Conservation (phyloP, 371 early-diverging fungal genomes). For the Mortierella sp. region DNA sequence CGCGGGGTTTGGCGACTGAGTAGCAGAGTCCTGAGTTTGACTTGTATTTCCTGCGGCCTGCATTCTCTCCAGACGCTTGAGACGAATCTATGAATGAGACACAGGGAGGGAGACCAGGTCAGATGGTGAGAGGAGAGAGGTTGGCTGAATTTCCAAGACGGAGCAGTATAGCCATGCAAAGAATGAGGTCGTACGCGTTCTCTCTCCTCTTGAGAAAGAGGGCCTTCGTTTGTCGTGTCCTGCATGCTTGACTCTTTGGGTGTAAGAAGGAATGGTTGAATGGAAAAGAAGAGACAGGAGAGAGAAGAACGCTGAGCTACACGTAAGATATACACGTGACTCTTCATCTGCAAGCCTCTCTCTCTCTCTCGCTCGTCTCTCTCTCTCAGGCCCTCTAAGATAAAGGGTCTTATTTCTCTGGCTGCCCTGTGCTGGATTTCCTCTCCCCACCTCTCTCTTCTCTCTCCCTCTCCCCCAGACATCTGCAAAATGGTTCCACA, state of each 20-base stretch:
- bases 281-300: too few relatives aligned
- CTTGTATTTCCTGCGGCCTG: conserved; percentile 45
- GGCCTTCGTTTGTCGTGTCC: conserved; percentile 41
- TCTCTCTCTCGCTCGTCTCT: too few relatives aligned
- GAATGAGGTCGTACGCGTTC: conserved; percentile 24
- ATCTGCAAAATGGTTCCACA: conserved; percentile 33
- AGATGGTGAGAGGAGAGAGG: not conserved
- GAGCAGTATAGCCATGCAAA: not conserved
- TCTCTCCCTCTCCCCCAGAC: not conserved
- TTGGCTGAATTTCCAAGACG: not conserved
- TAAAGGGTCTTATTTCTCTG: too few relatives aligned
- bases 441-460: not conserved
- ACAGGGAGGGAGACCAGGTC: not conserved
- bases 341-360: too few relatives aligned
- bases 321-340: too few relatives aligned
- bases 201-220: conserved; percentile 48
- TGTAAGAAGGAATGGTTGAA: too few relatives aligned
- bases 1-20: conserved; percentile 3
- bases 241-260: conserved; percentile 24
- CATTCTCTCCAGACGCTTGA: conserved; percentile 76
- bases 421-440: not conserved
- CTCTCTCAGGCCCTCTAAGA: too few relatives aligned
- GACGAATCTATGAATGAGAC: conserved; percentile 70
- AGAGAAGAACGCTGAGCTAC: too few relatives aligned
- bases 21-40: not conserved